These are phyloP conservation scores for Fragaria iinumae DNA, from an alignment of 306 rosid genomes.

Conservation along the genomic window DNA sequence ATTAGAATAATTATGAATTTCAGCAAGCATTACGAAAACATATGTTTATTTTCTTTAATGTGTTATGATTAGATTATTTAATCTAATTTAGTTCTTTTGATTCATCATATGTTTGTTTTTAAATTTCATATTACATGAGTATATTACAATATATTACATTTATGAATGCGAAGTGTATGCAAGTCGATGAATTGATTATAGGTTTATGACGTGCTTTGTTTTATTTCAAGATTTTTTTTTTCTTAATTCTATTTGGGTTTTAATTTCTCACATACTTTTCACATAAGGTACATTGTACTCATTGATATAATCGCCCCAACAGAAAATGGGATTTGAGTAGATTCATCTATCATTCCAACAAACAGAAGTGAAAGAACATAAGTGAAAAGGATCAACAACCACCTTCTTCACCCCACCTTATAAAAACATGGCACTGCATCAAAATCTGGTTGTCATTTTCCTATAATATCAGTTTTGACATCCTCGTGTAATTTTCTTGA, in stretches of 20 bases:
- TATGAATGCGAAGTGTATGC: no score
- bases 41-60: no score
- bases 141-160: no score
- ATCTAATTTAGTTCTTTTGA: no score
- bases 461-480: background rate
- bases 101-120: no score
- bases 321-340: no score
- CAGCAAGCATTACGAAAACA: no score
- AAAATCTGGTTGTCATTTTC: background rate
- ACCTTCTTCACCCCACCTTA: background rate
- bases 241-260: background rate
- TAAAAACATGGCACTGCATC: background rate
- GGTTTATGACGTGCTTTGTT: no score
- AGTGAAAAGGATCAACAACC: background rate
- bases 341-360: background rate
- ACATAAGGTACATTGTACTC: background rate
- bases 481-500: background rate
- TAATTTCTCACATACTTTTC: background rate
- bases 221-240: background rate
- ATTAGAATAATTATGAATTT: no score
- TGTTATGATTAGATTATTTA: no score
- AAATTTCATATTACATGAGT: no score
- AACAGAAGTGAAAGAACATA: background rate
- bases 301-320: background rate
- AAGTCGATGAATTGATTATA: no score